These are phyloP conservation scores for Fraxinus pennsylvanica DNA, from an alignment of 257 asterid species.

Conservation along the genomic window DNA sequence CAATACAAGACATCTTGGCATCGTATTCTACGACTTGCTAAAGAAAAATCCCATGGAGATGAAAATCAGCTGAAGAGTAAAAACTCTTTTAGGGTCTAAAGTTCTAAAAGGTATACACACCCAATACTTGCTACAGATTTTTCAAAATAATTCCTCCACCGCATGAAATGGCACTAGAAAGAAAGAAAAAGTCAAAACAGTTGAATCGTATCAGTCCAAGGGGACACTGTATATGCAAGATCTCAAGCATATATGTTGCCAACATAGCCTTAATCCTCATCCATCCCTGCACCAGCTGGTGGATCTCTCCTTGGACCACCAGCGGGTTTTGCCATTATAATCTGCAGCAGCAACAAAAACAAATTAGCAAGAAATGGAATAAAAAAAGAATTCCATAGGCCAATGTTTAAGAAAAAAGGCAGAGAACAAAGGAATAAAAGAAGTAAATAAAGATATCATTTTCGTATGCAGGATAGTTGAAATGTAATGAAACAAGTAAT, in stretches of 20 bases:
- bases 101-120: neutral
- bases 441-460: neutral
- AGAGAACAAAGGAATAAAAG: neutral
- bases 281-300: constrained; percentile 46
- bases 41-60: neutral
- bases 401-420: neutral
- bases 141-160: neutral
- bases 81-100: neutral
- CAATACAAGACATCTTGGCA: neutral
- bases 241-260: neutral
- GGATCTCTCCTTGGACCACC: constrained; percentile 52
- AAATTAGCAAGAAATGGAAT: constrained; percentile 6
- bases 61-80: neutral
- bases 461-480: neutral
- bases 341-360: constrained; percentile 31
- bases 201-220: neutral
- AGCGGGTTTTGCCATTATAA: constrained; percentile 61
- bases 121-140: neutral
- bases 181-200: neutral
- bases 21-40: neutral
- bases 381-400: neutral
- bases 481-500: neutral
- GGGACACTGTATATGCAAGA: neutral
- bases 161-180: neutral
- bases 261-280: constrained; percentile 37